Base-by-base conservation (phyloP, 768 basidiomycete genomes). In the Tulasnella sp. region DNA sequence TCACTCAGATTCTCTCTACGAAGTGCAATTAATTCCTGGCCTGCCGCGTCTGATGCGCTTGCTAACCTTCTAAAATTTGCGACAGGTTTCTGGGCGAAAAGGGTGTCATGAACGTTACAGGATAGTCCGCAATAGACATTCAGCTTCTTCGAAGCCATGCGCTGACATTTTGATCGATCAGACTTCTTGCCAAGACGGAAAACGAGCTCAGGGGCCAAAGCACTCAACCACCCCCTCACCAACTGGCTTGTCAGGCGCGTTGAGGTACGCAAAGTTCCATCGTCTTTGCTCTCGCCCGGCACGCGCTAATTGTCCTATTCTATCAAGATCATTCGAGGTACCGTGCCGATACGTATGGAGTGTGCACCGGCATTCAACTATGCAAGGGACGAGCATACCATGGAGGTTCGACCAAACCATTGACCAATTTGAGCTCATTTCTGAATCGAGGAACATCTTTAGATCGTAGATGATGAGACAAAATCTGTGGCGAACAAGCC, bases 331-430 rank as follows among this genome's bases (percentile, higher is more conserved):
- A 81, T 97, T 63, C 85, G 94, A 17, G 94, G 94, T 0, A 77
- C 68, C 5, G 74, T 96, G 30, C 83, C 88, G 0, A 75, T 94
- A 54, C 76, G 80, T 59, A 78, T 97, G 70, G 89, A 98, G 73
- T 92, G 90, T 65, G 91, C 90, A 0, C 94, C 94, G 0, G 94
- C 92, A 0, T 99, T 99, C 80, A 85, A 96, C 70, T 99, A 99
- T 66, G 92, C 91, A 0, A 78, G 86, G 11, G 78, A 82, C 49
- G 50, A 74, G 2, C 94, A 98, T 70, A 79, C 75, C 7, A 85
- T 86, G 0, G 68, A 75, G 27, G 74, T 82, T 69, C 72, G 62
- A 66, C 17, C 19, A 9, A 19, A 19, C 58, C 63, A 46, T 43
- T 60, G 17, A 53, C 59, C 31, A 45, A 61, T 59, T 7, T 54